Evolutionary conservation across 345 rosid genomes (phyloP).

Genomic region (Hibiscus tridactylites): DNA sequence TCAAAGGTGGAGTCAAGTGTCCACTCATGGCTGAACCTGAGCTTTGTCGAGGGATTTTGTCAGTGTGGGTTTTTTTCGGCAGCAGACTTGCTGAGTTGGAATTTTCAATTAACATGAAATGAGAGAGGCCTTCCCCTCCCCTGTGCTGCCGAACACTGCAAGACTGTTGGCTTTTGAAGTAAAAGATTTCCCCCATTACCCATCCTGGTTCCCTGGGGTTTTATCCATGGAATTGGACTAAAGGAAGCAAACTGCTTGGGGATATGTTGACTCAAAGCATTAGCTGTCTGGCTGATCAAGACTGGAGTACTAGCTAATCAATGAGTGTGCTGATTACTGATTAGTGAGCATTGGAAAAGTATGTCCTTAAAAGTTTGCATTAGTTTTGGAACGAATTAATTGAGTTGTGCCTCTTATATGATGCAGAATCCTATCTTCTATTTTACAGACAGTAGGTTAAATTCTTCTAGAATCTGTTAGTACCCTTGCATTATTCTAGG

Average conservation of each 20-base stretch:
- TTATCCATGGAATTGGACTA: neutral
- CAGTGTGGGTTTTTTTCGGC: slow-evolving; percentile 31
- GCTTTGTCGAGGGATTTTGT: slow-evolving; percentile 33
- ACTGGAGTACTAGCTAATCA: too few species aligned
- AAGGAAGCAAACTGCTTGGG: neutral
- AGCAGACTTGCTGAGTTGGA: slow-evolving; percentile 25
- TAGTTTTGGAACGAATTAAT: too few species aligned
- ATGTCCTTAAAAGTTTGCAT: too few species aligned
- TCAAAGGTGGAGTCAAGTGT: slow-evolving; percentile 29
- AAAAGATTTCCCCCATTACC: neutral
- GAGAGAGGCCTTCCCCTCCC: slow-evolving; percentile 20
- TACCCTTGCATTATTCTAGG: too few species aligned
- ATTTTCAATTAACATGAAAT: slow-evolving; percentile 27
- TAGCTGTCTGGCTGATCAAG: too few species aligned
- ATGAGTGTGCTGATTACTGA: too few species aligned
- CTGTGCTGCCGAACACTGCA: slow-evolving; percentile 14
- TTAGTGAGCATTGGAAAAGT: too few species aligned
- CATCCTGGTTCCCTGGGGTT: neutral
- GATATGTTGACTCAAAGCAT: too few species aligned
- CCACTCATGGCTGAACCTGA: slow-evolving; percentile 31
- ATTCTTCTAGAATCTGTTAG: too few species aligned
- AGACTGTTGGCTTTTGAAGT: slow-evolving; percentile 26
- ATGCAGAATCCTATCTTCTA: too few species aligned
- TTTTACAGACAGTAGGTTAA: too few species aligned
- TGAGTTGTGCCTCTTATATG: too few species aligned